Base-by-base conservation (phyloP, 805 yeast species). In the Yarrowia porcina region DNA sequence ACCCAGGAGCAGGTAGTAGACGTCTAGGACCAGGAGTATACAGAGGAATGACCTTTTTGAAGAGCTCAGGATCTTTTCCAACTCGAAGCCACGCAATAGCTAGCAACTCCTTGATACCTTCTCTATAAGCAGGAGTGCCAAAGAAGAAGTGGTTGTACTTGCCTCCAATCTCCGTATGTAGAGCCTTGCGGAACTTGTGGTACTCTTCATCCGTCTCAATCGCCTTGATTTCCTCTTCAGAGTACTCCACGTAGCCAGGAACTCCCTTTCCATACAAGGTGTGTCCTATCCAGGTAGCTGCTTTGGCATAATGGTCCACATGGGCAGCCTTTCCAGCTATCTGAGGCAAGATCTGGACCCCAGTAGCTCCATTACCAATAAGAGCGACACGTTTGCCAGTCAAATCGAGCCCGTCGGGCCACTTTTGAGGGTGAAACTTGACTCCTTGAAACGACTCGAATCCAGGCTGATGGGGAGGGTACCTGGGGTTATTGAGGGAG, bases 311-410 rank as follows among this genome's bases (percentile, higher is more conserved):
- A 28, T 65, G 67, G 57, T 67, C 65, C 27, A 64, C 67, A 39
- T 62, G 64, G 61, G 65, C 65, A 15, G 70, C 74, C 10, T 65
- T 63, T 17, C 54, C 49, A 25, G 64, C 68, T 12, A 72, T 47
- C 20, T 65, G 63, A 4, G 74, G 74, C 17, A 71, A 64, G n/a
- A 72, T 64, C 65, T 74, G 76, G 17, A 72, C 68, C 4, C 76
- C 78, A 15, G 75, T 70, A 3, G 78, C 67, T 9, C 77, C 75
- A 47, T 67, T 69, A 3, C 80, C 79, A 18, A 76, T 67, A 1
- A 75, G 67, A 15, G 73, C 72, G 3, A 73, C 67, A 9, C 63
- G 64, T 63, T 75, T 74, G 33, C 66, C 70, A n/a, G 42, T 63
- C 47, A 68, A 61, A 17, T 67, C 69, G 21, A 63, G 62, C 7